Percentiles rank a stretch among this genome's conserved stretches.
Evolutionary conservation across 108 stramenopile species (phyloP).

Genomic region (Cylindrotheca closterium): DNA sequence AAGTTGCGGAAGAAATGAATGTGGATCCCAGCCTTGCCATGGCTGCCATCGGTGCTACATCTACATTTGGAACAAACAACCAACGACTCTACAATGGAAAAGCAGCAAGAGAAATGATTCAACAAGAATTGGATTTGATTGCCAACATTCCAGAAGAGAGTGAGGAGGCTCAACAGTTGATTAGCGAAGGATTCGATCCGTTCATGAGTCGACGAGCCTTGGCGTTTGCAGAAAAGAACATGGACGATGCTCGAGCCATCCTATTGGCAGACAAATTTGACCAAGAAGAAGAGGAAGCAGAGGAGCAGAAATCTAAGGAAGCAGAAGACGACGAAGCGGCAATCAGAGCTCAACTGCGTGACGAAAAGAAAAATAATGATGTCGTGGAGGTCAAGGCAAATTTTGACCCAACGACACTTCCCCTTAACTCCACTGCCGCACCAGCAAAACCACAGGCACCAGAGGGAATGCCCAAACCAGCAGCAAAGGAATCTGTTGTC

Average conservation of each 20-base stretch:
- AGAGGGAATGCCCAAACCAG: conserved; percentile 41
- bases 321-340: conserved; percentile 25
- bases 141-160: conserved; percentile 54
- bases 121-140: conserved; percentile 71
- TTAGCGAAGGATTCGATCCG: conserved; percentile 64
- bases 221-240: conserved; percentile 75
- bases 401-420: conserved; percentile 69
- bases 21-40: conserved; percentile 60
- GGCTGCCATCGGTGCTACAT: conserved; percentile 76
- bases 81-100: conserved; percentile 45
- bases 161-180: conserved; percentile 54
- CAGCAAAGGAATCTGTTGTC: conserved; percentile 69
- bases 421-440: conserved; percentile 15
- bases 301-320: conserved; percentile 22
- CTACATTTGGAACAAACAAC: conserved; percentile 23
- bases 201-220: conserved; percentile 70
- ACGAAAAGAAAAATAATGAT: conserved; percentile 11
- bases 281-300: conserved; percentile 52
- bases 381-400: conserved; percentile 63
- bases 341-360: conserved; percentile 14
- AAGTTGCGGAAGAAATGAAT: conserved; percentile 56
- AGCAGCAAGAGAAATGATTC: conserved; percentile 68
- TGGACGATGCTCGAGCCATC: conserved; percentile 84
- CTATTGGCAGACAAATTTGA: conserved; percentile 81
- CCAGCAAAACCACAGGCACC: conserved; percentile 21